A percentile compares a stretch with the other conserved stretches of the same genome.
These are phyloP conservation scores for Bacidia rubella DNA, from an alignment of 495 filamentous ascomycete species.

Conservation along the genomic window DNA sequence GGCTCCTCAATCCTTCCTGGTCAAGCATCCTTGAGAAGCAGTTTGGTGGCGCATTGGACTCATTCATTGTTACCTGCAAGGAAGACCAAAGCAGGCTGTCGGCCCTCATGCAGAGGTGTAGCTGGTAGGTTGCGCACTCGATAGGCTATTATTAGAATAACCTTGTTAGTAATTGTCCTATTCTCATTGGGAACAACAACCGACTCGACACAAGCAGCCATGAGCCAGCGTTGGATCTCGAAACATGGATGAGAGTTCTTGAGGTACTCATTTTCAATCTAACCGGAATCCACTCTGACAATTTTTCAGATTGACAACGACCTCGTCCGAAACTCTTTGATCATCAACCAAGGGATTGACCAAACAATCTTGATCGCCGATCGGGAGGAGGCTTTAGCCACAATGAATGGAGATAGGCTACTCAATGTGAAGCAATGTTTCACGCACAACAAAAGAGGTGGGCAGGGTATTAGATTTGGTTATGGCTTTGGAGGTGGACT, in stretches of 20 bases:
- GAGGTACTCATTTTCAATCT: conserved; percentile 29
- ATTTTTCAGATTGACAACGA: conserved; percentile 56
- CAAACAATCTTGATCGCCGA: conserved; percentile 67
- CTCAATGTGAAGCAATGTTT: conserved; percentile 63
- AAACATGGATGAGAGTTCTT: conserved; percentile 67
- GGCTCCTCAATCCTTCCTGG: conserved; percentile 69
- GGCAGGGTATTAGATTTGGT: conserved; percentile 50
- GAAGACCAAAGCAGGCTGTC: conserved; percentile 50
- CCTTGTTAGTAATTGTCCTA: conserved; percentile 35
- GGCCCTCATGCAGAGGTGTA: conserved; percentile 44
- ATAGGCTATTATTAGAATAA: conserved; percentile 3
- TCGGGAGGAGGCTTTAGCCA: conserved; percentile 46
- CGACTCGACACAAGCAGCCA: conserved; percentile 47
- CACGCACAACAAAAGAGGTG: conserved; percentile 39
- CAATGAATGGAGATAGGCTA: conserved; percentile 52
- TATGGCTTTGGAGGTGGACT: conserved; percentile 41
- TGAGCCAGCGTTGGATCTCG: conserved; percentile 58
- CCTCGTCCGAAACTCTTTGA: conserved; percentile 61
- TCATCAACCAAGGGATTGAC: conserved; percentile 73
- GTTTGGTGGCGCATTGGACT: conserved; percentile 48
- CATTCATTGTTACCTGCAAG: conserved; percentile 70
- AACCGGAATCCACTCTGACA: conserved; percentile 6
- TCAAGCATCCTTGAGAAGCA: conserved; percentile 64
- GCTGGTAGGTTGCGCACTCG: conserved; percentile 29
- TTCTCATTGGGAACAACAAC: conserved; percentile 50